Percentiles rank a stretch among this genome's conserved stretches.
Evolutionary conservation across 345 rosid genomes (phyloP).

Genomic region (Populus pruinosa): DNA sequence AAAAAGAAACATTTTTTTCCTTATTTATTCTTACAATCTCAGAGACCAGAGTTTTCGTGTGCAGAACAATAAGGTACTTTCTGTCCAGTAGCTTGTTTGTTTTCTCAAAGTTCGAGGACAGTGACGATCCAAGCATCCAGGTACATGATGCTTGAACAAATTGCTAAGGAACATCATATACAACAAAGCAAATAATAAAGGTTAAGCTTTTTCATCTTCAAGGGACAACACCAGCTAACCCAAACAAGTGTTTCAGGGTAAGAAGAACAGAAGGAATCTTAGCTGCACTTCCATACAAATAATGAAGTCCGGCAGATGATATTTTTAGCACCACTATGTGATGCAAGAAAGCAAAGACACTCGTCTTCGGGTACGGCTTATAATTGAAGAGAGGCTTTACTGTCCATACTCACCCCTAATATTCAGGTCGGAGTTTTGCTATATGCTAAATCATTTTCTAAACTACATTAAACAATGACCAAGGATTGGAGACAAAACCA

Average conservation of each 20-base stretch:
- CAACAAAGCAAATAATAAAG: not conserved
- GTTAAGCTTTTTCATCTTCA: not conserved
- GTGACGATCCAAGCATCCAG: not conserved
- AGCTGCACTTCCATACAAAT: too few relatives aligned
- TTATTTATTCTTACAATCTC: too few relatives aligned
- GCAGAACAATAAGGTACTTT: not conserved
- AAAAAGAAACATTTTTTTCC: too few relatives aligned
- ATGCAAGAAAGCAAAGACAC: not conserved
- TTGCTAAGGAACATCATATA: not conserved
- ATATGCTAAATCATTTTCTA: not conserved
- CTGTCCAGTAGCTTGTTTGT: not conserved
- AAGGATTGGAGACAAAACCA: not conserved
- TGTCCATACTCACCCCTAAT: not conserved
- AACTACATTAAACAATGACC: not conserved
- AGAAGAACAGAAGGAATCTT: too few relatives aligned
- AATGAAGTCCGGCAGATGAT: not conserved
- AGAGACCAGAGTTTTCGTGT: too few relatives aligned
- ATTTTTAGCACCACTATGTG: not conserved
- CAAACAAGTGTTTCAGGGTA: not conserved
- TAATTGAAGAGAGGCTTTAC: not conserved
- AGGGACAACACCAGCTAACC: not conserved
- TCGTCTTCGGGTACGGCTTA: not conserved
- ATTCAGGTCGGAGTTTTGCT: not conserved
- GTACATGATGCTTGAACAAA: not conserved
- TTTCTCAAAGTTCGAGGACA: not conserved